phyloP scores from a whole-genome alignment of 306 rosid genomes.

The Quercus parvula region DNA sequence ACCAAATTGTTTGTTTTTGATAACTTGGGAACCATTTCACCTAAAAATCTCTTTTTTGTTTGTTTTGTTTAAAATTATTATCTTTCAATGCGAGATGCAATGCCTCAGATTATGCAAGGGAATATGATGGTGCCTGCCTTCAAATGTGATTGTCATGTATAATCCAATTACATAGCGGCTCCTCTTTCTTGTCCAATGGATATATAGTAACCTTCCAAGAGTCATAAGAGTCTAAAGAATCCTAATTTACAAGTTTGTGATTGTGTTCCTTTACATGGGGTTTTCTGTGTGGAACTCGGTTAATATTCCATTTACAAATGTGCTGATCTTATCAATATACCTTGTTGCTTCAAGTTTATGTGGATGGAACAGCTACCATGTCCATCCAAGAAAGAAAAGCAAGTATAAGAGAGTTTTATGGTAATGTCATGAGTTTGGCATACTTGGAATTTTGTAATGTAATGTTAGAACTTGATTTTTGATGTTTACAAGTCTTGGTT shows the following conservation, averaged over 20 bases:
- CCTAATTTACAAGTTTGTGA: conserved; percentile 75
- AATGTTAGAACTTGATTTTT: too few species aligned
- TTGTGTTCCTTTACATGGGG: neutral
- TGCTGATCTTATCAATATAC: conserved; percentile 13
- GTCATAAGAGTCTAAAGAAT: conserved; percentile 84
- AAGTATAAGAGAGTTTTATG: conserved; percentile 89
- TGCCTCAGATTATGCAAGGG: conserved; percentile 84
- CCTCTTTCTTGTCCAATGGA: conserved; percentile 90
- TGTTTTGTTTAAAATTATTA: neutral
- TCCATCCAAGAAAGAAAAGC: conserved; percentile 87
- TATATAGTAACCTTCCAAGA: conserved; percentile 88
- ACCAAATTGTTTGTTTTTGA: too few species aligned
- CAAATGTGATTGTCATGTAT: conserved; percentile 94
- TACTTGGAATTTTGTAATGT: neutral
- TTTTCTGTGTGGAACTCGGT: neutral
- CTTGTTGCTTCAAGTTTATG: conserved; percentile 61
- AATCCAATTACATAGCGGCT: conserved; percentile 89
- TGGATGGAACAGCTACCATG: conserved; percentile 96
- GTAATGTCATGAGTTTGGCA: conserved; percentile 32
- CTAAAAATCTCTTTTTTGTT: neutral
- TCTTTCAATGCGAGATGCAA: conserved; percentile 38
- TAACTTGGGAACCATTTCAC: too few species aligned
- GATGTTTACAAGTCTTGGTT: too few species aligned
- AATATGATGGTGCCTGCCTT: conserved; percentile 93
- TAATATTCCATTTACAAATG: conserved; percentile 17